Evolutionary conservation across 257 asterid genomes (phyloP).

Genomic region (Capsicum baccatum): DNA sequence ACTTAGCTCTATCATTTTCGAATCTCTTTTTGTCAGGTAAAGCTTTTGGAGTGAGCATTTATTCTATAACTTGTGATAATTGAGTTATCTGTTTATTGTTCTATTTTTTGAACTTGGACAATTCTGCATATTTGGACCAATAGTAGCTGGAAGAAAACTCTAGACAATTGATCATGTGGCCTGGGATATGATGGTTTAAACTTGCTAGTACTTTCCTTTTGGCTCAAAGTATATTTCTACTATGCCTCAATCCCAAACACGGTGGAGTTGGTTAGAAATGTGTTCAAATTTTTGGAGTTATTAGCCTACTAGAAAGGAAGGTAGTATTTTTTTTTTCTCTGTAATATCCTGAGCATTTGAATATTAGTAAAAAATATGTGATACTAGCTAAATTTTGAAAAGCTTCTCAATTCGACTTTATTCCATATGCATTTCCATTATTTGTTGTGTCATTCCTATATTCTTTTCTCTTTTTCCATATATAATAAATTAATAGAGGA

Average conservation of each 20-base stretch:
- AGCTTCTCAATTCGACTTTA: neutral
- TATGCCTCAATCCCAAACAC: neutral
- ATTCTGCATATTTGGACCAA: neutral
- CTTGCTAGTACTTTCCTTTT: neutral
- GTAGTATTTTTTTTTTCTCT: no score
- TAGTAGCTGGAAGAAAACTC: slow-evolving; percentile 7
- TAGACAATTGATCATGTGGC: slow-evolving; percentile 4
- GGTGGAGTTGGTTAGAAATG: neutral
- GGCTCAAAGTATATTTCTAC: neutral
- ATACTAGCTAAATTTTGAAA: neutral
- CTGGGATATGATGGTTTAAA: neutral
- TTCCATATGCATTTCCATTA: slow-evolving; percentile 20
- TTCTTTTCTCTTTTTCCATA: neutral
- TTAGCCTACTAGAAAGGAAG: no score
- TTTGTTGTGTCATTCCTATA: slow-evolving; percentile 16
- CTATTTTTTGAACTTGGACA: neutral
- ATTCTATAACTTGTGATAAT: slow-evolving; percentile 23
- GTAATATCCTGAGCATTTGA: no score
- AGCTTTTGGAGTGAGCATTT: slow-evolving; percentile 4
- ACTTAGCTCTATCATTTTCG: neutral
- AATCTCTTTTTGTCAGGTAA: neutral
- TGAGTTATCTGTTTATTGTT: slow-evolving; percentile 6
- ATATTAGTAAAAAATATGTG: neutral
- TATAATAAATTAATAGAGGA: neutral
- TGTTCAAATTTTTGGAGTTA: no score